A percentile compares a stretch with the other conserved stretches of the same genome.
These are phyloP conservation scores for Andrographis paniculata DNA, from an alignment of 305 asterid species.

Conservation along the genomic window DNA sequence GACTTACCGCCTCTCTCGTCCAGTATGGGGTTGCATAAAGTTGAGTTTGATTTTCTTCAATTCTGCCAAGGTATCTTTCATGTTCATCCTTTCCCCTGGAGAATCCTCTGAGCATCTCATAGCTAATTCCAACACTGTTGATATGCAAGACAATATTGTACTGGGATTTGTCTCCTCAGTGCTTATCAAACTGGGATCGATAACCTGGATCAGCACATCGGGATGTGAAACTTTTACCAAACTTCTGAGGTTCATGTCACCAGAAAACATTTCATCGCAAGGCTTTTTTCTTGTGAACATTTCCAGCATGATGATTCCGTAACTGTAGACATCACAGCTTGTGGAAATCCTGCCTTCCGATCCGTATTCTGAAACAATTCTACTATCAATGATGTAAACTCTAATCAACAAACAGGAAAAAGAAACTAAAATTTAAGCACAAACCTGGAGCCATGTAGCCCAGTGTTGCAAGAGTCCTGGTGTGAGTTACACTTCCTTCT, in stretches of 20 bases:
- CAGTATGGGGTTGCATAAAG: too few relatives aligned
- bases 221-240: conserved; percentile 12
- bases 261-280: not conserved
- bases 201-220: not conserved
- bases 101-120: conserved; percentile 10
- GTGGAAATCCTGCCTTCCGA: conserved; percentile 7
- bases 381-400: not conserved
- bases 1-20: too few relatives aligned
- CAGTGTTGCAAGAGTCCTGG: conserved; percentile 11
- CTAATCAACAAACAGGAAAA: not conserved
- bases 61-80: conserved; percentile 8
- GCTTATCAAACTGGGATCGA: conserved; percentile 9
- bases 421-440: not conserved
- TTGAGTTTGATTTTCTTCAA: conserved; percentile 13
- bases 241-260: too few relatives aligned
- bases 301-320: conserved; percentile 4
- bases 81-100: conserved; percentile 11
- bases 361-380: conserved; percentile 3
- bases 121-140: conserved; percentile 13
- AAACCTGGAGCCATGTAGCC: conserved; percentile 13
- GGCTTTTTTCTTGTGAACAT: conserved; percentile 1
- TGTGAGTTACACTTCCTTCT: not conserved
- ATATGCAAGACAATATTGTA: not conserved
- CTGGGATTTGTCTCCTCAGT: not conserved
- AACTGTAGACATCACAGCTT: conserved; percentile 3